Conservation (phyloP, 306 rosid genomes). For the Rubus parviflorus region DNA sequence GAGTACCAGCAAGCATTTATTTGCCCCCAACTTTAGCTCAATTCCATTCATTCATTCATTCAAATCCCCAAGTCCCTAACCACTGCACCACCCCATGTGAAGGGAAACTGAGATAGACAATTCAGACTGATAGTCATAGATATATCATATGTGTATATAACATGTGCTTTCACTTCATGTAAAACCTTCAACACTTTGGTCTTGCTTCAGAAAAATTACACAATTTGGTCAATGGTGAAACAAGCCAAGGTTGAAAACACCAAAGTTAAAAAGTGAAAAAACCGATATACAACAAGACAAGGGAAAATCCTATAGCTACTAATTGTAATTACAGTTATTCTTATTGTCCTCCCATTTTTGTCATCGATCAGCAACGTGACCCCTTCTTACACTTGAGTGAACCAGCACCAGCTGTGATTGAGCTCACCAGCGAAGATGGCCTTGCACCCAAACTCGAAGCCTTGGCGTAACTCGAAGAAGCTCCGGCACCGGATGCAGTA, state of each 20-base stretch:
- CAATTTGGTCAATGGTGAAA: slow-evolving; percentile 21
- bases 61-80: background rate
- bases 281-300: slow-evolving; percentile 35
- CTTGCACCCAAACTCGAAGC: slow-evolving; percentile 86
- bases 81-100: slow-evolving; percentile 16
- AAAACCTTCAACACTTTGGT: slow-evolving; percentile 23
- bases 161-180: background rate
- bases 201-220: background rate
- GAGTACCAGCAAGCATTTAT: slow-evolving; percentile 1
- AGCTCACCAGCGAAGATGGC: slow-evolving; percentile 57
- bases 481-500: slow-evolving; percentile 64
- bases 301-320: slow-evolving; percentile 18
- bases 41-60: slow-evolving; percentile 2
- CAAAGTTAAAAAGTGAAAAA: slow-evolving; percentile 7
- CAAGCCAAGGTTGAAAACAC: slow-evolving; percentile 55
- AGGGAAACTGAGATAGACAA: background rate
- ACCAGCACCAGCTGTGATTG: slow-evolving; percentile 78
- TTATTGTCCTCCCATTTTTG: slow-evolving; percentile 17
- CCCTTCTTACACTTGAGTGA: slow-evolving; percentile 65
- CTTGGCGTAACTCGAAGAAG: slow-evolving; percentile 73
- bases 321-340: slow-evolving; percentile 32
- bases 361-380: slow-evolving; percentile 59
- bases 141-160: background rate
- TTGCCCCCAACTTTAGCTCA: background rate
- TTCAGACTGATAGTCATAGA: background rate